Evolutionary conservation across 345 rosid species (phyloP).

Genomic region (Melaleuca alternifolia): DNA sequence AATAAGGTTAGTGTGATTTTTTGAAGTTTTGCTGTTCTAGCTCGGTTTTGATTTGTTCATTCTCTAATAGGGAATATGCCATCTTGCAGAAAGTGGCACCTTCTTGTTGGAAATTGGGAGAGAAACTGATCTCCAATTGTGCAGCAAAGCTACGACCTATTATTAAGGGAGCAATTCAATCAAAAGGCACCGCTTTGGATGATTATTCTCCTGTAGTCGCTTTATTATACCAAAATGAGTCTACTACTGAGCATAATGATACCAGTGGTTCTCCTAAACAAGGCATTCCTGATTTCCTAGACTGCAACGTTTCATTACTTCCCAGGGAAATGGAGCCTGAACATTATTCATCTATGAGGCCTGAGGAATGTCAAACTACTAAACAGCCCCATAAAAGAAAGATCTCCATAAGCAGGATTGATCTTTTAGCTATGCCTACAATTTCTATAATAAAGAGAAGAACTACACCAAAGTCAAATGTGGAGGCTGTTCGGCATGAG

Average conservation of each 20-base stretch:
- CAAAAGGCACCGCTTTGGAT: constrained; percentile 21
- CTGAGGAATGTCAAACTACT: background rate
- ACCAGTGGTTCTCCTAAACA: constrained; percentile 7
- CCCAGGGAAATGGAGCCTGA: background rate
- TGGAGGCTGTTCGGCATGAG: background rate
- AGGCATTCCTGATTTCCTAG: background rate
- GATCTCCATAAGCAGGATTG: background rate
- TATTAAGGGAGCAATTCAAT: constrained; percentile 40
- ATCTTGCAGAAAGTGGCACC: constrained; percentile 33
- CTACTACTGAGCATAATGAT: constrained; percentile 5
- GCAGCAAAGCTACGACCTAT: constrained; percentile 36
- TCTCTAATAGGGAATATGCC: background rate
- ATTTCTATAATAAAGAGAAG: background rate
- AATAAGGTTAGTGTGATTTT: constrained; percentile 34
- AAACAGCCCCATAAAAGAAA: background rate
- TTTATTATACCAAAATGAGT: constrained; percentile 25
- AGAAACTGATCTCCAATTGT: constrained; percentile 36
- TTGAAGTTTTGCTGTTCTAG: background rate
- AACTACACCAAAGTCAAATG: background rate
- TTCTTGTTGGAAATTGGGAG: constrained; percentile 32
- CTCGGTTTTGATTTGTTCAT: background rate
- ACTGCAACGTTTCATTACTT: background rate
- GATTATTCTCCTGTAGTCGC: constrained; percentile 43
- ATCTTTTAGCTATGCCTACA: background rate
- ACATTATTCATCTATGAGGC: background rate